These are phyloP conservation scores for Setaria viridis DNA, from an alignment of 202 grass and related monocot genomes.

Conservation along the genomic window DNA sequence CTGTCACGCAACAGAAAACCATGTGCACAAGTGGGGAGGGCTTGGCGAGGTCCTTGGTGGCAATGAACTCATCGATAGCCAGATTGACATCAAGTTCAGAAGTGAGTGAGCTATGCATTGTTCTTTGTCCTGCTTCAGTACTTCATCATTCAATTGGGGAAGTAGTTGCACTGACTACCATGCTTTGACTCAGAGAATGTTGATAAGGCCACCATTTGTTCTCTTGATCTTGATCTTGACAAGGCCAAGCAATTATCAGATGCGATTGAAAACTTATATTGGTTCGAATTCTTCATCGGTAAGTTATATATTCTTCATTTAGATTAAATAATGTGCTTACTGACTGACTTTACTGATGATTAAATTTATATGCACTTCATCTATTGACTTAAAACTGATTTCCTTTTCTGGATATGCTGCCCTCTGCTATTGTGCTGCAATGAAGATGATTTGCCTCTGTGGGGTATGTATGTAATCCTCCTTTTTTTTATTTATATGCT, in stretches of 20 bases:
- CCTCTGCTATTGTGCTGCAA: conserved; percentile 29
- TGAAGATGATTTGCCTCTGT: conserved; percentile 96
- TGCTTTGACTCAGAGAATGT: conserved; percentile 69
- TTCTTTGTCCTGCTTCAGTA: conserved; percentile 28
- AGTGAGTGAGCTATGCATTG: conserved; percentile 61
- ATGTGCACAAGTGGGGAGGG: conserved; percentile 88
- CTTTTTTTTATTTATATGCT: conserved; percentile 22
- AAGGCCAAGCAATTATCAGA: conserved; percentile 81
- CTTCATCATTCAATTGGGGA: conserved; percentile 27
- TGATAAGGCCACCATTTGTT: conserved; percentile 87
- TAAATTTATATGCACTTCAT: conserved; percentile 10
- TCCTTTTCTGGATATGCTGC: conserved; percentile 18
- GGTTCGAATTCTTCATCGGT: conserved; percentile 99
- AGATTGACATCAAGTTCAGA: conserved; percentile 80
- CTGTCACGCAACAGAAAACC: conserved; percentile 85
- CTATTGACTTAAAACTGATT: conserved; percentile 26
- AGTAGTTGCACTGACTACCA: conserved; percentile 6
- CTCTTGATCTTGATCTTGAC: conserved; percentile 72
- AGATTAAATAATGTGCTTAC: background rate
- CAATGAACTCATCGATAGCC: conserved; percentile 94
- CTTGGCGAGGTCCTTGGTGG: conserved; percentile 92
- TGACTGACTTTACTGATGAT: conserved; percentile 17
- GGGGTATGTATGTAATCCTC: conserved; percentile 74
- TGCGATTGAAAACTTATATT: conserved; percentile 91
- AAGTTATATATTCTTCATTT: conserved; percentile 34